phyloP scores from a whole-genome alignment of 208 protist genomes.

The Acanthamoeba culbertsoni region DNA sequence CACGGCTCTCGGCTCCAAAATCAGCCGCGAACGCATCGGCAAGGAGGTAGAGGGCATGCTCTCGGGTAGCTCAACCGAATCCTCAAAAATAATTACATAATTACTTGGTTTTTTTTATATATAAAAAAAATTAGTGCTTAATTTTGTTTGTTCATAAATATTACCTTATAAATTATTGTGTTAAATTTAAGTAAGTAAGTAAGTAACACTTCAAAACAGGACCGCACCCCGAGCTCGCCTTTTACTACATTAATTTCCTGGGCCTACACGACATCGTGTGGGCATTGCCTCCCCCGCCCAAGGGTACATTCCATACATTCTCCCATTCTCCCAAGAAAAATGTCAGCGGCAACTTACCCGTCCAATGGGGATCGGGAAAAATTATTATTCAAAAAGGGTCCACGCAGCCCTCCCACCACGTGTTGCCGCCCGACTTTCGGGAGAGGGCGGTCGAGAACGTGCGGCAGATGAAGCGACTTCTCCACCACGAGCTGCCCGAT shows the following conservation, averaged over 20 bases:
- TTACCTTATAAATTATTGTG: not conserved
- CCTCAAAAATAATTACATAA: not conserved
- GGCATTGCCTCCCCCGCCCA: constrained; percentile 3
- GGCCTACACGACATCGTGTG: constrained; percentile 36
- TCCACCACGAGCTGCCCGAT: not conserved
- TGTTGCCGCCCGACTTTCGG: not conserved
- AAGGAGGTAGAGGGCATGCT: constrained; percentile 53
- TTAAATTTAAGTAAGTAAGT: not conserved
- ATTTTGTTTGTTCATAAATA: not conserved
- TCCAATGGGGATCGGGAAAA: too few species aligned
- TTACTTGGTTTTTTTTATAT: too few species aligned
- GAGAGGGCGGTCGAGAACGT: constrained; percentile 15
- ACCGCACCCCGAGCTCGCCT: constrained; percentile 18
- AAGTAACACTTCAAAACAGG: not conserved
- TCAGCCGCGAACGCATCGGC: constrained; percentile 19
- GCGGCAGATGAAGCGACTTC: not conserved
- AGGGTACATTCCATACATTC: not conserved
- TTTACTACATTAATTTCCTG: constrained; percentile 13
- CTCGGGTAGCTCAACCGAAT: not conserved
- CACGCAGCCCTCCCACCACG: not conserved
- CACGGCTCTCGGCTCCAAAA: not conserved
- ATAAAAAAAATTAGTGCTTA: too few species aligned
- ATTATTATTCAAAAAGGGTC: too few species aligned
- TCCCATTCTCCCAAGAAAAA: not conserved
- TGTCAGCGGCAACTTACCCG: too few species aligned